Conservation (phyloP, 768 basidiomycete genomes). For the Boletus rubescentipes region DNA sequence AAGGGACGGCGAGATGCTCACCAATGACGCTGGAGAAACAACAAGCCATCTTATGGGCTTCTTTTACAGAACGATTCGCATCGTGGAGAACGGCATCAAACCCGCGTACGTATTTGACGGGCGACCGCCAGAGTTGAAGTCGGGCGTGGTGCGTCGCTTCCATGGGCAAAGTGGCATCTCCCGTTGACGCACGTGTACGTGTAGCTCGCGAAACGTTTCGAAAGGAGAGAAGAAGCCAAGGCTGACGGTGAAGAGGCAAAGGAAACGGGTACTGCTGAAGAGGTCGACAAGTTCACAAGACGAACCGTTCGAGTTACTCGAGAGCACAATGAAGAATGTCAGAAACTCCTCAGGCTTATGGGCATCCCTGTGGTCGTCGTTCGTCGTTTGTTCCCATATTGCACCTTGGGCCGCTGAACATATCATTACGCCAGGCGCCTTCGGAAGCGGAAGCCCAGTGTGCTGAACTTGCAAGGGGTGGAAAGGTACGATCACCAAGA, state of each 20-base stretch:
- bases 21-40: slow-evolving; percentile 96
- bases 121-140: slow-evolving; percentile 96
- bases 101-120: slow-evolving; percentile 98
- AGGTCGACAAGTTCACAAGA: slow-evolving; percentile 85
- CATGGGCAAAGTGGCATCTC: no score
- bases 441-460: slow-evolving; percentile 99
- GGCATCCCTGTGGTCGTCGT: slow-evolving; percentile 95
- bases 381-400: slow-evolving; percentile 32
- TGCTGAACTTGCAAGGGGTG: slow-evolving; percentile 95
- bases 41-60: slow-evolving; percentile 99
- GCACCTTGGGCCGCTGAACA: neutral
- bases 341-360: slow-evolving; percentile 85
- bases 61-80: slow-evolving; percentile 96
- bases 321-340: slow-evolving; percentile 96
- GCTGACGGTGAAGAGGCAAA: slow-evolving; percentile 96
- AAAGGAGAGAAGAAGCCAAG: slow-evolving; percentile 86
- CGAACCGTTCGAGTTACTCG: slow-evolving; percentile 93
- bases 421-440: slow-evolving; percentile 65
- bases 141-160: slow-evolving; percentile 77
- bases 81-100: slow-evolving; percentile 98
- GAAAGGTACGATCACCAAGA: slow-evolving; percentile 56
- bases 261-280: slow-evolving; percentile 91
- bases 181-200: neutral
- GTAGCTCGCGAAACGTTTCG: slow-evolving; percentile 96
- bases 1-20: slow-evolving; percentile 94